These are phyloP conservation scores for Leccinellum albellum DNA, from an alignment of 768 basidiomycete species.

Conservation along the genomic window DNA sequence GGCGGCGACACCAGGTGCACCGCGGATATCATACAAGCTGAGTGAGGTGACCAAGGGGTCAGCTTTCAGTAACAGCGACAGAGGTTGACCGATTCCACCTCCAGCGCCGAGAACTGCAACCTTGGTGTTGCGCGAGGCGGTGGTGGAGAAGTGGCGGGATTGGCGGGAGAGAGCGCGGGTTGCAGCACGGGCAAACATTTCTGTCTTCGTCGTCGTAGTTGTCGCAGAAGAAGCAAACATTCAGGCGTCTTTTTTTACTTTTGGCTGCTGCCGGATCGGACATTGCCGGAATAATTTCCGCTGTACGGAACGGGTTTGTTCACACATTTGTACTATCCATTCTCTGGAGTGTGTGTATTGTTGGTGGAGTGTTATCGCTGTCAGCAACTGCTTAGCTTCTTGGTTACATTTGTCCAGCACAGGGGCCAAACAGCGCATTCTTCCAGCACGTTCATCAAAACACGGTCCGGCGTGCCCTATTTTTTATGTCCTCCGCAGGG, in stretches of 20 bases:
- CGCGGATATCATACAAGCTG: conserved; percentile 46
- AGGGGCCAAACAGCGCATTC: not conserved
- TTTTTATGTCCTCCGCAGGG: not conserved
- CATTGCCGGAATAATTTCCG: conserved; percentile 10
- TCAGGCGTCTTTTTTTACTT: not conserved
- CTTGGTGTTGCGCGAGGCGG: conserved; percentile 69
- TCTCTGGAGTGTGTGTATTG: not conserved
- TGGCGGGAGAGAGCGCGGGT: conserved; percentile 52
- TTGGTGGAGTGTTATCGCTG: not conserved
- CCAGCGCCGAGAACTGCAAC: conserved; percentile 97
- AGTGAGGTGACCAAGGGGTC: conserved; percentile 86
- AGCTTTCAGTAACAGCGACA: conserved; percentile 83
- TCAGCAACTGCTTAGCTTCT: not conserved
- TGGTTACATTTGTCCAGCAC: not conserved
- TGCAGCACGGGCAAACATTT: conserved; percentile 67
- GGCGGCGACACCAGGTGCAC: conserved; percentile 78
- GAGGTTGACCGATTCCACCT: conserved; percentile 97
- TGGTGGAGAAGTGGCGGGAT: conserved; percentile 73
- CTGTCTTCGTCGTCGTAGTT: conserved; percentile 23
- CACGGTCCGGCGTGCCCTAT: not conserved
- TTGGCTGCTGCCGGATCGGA: conserved; percentile 9
- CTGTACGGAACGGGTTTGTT: too few species aligned
- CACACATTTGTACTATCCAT: too few species aligned
- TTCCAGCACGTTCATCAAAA: not conserved
- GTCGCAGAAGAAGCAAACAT: conserved; percentile 11